Percentiles rank a stretch among this genome's conserved stretches.
phyloP scores from a whole-genome alignment of 176 grass and related monocot genomes.

The Bothriochloa decipiens region DNA sequence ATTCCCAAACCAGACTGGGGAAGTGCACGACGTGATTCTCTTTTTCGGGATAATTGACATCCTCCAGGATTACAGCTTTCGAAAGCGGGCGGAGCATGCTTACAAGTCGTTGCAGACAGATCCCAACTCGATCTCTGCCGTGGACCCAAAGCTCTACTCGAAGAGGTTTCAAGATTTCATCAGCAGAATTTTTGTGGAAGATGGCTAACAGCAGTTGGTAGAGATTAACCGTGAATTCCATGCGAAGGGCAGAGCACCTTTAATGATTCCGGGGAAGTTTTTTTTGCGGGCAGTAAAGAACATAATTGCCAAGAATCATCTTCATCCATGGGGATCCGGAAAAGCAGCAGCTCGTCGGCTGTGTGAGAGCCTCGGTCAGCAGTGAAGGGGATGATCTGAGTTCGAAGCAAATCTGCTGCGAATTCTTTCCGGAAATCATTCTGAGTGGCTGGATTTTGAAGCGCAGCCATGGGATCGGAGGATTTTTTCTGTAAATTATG shows the following conservation, averaged over 20 bases:
- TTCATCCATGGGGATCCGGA: constrained; percentile 12
- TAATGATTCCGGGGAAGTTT: constrained; percentile 39
- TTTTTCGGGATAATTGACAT: constrained; percentile 99
- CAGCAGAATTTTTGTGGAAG: constrained; percentile 83
- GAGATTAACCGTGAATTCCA: constrained; percentile 10
- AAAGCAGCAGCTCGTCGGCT: neutral
- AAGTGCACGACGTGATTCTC: constrained; percentile 72
- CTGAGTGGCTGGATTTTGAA: constrained; percentile 63
- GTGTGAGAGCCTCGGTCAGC: neutral
- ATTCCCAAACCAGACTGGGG: constrained; percentile 54
- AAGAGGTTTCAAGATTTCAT: constrained; percentile 98
- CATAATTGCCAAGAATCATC: constrained; percentile 18
- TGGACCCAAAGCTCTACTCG: constrained; percentile 91
- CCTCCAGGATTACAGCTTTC: constrained; percentile 75
- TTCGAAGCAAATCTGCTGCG: constrained; percentile 6
- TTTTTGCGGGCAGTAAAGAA: constrained; percentile 16
- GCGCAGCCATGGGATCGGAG: constrained; percentile 43
- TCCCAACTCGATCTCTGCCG: constrained; percentile 87
- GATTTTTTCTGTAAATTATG: constrained; percentile 64
- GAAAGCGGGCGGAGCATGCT: constrained; percentile 73
- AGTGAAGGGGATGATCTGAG: neutral
- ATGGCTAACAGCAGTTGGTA: constrained; percentile 33
- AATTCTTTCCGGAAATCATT: constrained; percentile 16
- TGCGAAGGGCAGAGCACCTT: constrained; percentile 29
- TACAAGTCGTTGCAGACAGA: constrained; percentile 92